Conservation (phyloP, 768 basidiomycete species). For the Lentinula aciculospora region DNA sequence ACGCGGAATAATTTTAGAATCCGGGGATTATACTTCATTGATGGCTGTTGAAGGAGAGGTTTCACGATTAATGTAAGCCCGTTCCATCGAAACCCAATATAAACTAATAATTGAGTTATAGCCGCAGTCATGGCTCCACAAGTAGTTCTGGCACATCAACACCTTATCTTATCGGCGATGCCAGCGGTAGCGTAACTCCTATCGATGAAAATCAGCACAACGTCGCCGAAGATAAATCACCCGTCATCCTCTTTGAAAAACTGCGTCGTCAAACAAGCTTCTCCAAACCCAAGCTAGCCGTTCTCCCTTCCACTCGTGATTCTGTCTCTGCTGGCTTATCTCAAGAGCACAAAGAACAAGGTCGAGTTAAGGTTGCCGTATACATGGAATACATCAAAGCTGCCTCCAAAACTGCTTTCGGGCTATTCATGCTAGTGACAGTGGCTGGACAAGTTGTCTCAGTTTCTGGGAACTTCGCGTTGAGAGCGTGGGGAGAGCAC, state of each 20-base stretch:
- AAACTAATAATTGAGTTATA: slow-evolving; percentile 10
- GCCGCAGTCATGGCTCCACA: slow-evolving; percentile 41
- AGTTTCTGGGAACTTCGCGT: slow-evolving; percentile 55
- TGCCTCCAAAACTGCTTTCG: slow-evolving; percentile 69
- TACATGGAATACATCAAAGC: slow-evolving; percentile 77
- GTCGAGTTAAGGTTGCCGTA: slow-evolving; percentile 71
- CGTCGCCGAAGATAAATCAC: slow-evolving; percentile 21
- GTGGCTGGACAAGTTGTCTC: slow-evolving; percentile 52
- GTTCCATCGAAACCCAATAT: not conserved
- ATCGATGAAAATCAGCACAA: slow-evolving; percentile 16
- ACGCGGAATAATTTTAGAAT: slow-evolving; percentile 77
- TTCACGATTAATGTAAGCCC: slow-evolving; percentile 67
- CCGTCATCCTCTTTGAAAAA: slow-evolving; percentile 46
- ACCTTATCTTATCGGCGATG: slow-evolving; percentile 27
- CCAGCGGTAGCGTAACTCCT: slow-evolving; percentile 31
- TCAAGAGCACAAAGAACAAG: slow-evolving; percentile 75
- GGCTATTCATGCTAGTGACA: slow-evolving; percentile 52
- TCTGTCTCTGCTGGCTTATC: slow-evolving; percentile 40
- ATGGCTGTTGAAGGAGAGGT: slow-evolving; percentile 57
- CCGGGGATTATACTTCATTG: slow-evolving; percentile 57
- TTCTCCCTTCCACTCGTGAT: slow-evolving; percentile 31
- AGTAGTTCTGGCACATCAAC: slow-evolving; percentile 46
- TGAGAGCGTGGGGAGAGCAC: slow-evolving; percentile 81
- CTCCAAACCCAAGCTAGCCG: slow-evolving; percentile 45
- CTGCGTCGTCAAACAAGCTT: slow-evolving; percentile 52